Conservation (phyloP, 768 basidiomycete species). For the Calvatia gigantea region DNA sequence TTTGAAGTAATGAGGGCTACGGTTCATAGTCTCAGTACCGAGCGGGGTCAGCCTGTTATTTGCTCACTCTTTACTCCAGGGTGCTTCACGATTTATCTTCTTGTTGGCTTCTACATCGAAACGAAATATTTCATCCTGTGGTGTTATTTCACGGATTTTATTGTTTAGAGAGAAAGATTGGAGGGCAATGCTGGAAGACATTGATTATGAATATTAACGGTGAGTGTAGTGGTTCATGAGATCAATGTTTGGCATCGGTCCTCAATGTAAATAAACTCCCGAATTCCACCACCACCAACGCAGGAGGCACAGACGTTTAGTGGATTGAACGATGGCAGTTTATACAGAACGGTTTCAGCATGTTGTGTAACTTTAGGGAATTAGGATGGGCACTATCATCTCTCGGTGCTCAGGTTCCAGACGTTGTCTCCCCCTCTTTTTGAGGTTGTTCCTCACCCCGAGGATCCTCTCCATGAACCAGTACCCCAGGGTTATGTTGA, state of each 20-base stretch:
- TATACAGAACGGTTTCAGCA: not conserved
- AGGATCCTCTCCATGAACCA: not conserved
- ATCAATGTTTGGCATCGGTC: slow-evolving; percentile 5
- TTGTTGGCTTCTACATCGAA: slow-evolving; percentile 70
- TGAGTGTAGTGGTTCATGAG: not conserved
- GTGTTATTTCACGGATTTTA: slow-evolving; percentile 63
- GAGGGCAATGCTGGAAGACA: slow-evolving; percentile 56
- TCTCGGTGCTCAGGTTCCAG: too few species aligned
- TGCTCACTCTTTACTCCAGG: slow-evolving; percentile 86
- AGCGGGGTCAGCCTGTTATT: not conserved
- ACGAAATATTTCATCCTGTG: slow-evolving; percentile 77
- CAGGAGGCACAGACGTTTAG: not conserved
- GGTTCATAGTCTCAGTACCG: not conserved
- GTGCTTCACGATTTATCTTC: slow-evolving; percentile 61
- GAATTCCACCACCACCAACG: too few species aligned
- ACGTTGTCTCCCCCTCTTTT: not conserved
- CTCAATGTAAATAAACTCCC: not conserved
- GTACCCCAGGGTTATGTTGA: not conserved
- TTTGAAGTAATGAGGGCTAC: slow-evolving; percentile 78
- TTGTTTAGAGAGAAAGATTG: slow-evolving; percentile 74
- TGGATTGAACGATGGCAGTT: not conserved
- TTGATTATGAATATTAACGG: slow-evolving; percentile 8
- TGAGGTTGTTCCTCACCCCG: not conserved
- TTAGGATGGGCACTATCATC: too few species aligned
- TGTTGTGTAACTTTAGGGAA: too few species aligned